Conservation (phyloP, 2,329 filamentous ascomycete species). For the Keithomyces neogunnii region DNA sequence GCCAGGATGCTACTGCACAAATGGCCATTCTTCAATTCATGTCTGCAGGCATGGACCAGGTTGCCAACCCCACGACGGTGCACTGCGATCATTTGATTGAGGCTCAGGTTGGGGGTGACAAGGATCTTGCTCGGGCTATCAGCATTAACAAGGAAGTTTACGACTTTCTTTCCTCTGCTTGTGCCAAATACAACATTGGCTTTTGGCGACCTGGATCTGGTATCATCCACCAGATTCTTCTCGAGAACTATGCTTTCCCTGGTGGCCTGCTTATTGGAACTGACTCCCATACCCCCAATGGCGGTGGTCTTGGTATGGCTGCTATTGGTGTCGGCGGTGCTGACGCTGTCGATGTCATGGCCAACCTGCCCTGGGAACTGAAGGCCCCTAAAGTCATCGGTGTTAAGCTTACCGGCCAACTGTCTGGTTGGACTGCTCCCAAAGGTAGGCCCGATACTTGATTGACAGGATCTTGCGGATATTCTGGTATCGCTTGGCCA, state of each 20-base stretch:
- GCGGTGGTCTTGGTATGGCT: slow-evolving; percentile 88
- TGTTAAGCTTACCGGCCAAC: slow-evolving; percentile 82
- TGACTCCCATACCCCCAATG: slow-evolving; percentile 96
- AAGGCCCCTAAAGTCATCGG: slow-evolving; percentile 97
- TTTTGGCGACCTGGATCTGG: slow-evolving; percentile 98
- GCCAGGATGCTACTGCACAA: slow-evolving; percentile 98
- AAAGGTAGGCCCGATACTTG: slow-evolving; percentile 53
- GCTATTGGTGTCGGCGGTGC: slow-evolving; percentile 97
- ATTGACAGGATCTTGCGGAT: neutral
- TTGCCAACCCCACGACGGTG: slow-evolving; percentile 89
- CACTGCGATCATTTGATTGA: slow-evolving; percentile 99
- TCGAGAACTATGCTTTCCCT: slow-evolving; percentile 99
- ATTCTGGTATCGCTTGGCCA: neutral
- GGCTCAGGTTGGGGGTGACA: slow-evolving; percentile 83
- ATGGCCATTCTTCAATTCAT: slow-evolving; percentile 99
- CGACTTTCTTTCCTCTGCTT: slow-evolving; percentile 88
- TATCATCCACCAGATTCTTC: slow-evolving; percentile 98
- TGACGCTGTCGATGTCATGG: slow-evolving; percentile 98
- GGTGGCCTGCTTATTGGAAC: slow-evolving; percentile 97
- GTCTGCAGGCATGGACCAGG: slow-evolving; percentile 92
- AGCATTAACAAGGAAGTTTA: slow-evolving; percentile 99
- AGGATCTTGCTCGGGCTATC: slow-evolving; percentile 87
- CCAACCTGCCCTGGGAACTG: slow-evolving; percentile 92
- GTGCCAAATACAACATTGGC: slow-evolving; percentile 99
- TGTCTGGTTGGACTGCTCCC: slow-evolving; percentile 86